A percentile compares a stretch with the other conserved stretches of the same genome.
Conservation (phyloP, 176 grass and related monocot genomes). For the Carex pumila region DNA sequence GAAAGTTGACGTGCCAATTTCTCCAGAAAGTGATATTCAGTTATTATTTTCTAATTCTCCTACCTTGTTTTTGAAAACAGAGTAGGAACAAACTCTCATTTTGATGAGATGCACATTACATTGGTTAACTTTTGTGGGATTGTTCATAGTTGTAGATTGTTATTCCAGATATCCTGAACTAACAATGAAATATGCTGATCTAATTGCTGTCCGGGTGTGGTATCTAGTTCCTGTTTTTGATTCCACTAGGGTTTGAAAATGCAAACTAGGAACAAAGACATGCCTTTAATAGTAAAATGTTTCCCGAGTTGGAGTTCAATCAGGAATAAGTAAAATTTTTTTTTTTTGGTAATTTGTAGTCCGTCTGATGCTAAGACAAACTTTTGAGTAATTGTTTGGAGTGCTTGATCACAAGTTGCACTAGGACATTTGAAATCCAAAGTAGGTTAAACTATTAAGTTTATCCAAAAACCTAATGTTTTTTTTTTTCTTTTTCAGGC, state of each 20-base stretch:
- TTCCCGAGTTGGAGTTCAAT: not conserved
- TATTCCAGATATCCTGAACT: not conserved
- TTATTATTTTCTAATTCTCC: not conserved
- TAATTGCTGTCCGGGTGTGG: not conserved
- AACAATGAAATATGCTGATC: not conserved
- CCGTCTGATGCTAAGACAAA: not conserved
- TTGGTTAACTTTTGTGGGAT: not conserved
- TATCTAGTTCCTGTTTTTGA: not conserved
- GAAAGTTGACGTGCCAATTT: not conserved
- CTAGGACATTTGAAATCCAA: not conserved
- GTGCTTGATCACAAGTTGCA: not conserved
- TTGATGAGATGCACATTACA: not conserved
- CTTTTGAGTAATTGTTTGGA: not conserved
- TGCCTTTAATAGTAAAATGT: not conserved
- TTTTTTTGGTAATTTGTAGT: not conserved
- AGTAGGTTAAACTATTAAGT: not conserved
- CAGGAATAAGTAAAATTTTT: not conserved
- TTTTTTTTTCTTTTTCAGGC: constrained; percentile 4
- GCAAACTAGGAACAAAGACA: not conserved
- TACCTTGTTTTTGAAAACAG: not conserved
- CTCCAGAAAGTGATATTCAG: not conserved
- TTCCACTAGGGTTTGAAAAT: not conserved
- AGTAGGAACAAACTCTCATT: not conserved
- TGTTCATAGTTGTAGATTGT: not conserved
- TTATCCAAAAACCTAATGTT: not conserved